A percentile compares a stretch with the other conserved stretches of the same genome.
These are phyloP conservation scores for Sordariomycetes sp. DNA, from an alignment of 2,329 filamentous ascomycete genomes.

Conservation along the genomic window DNA sequence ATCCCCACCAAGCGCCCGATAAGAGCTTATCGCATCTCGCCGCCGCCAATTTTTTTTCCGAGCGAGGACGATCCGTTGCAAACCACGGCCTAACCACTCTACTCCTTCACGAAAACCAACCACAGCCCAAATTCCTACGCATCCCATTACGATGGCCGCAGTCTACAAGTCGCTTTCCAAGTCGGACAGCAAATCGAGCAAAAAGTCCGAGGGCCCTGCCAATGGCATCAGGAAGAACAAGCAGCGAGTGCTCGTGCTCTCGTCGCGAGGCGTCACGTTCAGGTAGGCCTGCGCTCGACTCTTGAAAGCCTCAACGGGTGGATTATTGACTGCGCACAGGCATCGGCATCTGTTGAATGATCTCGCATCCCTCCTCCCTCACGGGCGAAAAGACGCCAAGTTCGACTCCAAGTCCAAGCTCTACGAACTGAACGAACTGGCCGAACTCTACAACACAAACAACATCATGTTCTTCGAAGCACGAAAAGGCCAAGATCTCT, in stretches of 20 bases:
- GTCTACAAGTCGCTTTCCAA: constrained; percentile 70
- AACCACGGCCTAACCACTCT: neutral
- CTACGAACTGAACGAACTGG: constrained; percentile 67
- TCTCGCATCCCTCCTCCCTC: constrained; percentile 78
- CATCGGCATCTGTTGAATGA: constrained; percentile 92
- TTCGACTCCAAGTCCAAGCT: constrained; percentile 91
- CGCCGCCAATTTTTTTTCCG: constrained; percentile 4
- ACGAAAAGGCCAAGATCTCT: constrained; percentile 87
- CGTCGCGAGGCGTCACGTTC: constrained; percentile 85
- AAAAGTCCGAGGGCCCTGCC: constrained; percentile 37
- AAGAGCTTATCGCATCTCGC: constrained; percentile 5
- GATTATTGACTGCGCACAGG: constrained; percentile 32
- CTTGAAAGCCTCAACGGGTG: constrained; percentile 6
- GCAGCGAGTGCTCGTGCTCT: constrained; percentile 79
- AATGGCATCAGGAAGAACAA: constrained; percentile 53
- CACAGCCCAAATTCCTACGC: neutral
- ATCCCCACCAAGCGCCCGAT: constrained; percentile 3
- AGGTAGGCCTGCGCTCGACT: constrained; percentile 40
- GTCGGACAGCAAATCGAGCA: constrained; percentile 36
- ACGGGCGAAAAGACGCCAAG: constrained; percentile 90
- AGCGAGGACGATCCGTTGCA: neutral
- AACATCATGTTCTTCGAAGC: constrained; percentile 94
- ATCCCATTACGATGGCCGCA: constrained; percentile 58
- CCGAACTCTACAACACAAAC: constrained; percentile 82
- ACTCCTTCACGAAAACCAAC: too few species aligned